These are phyloP conservation scores for Penicillium soppii DNA, from an alignment of 495 filamentous ascomycete species.

Conservation along the genomic window DNA sequence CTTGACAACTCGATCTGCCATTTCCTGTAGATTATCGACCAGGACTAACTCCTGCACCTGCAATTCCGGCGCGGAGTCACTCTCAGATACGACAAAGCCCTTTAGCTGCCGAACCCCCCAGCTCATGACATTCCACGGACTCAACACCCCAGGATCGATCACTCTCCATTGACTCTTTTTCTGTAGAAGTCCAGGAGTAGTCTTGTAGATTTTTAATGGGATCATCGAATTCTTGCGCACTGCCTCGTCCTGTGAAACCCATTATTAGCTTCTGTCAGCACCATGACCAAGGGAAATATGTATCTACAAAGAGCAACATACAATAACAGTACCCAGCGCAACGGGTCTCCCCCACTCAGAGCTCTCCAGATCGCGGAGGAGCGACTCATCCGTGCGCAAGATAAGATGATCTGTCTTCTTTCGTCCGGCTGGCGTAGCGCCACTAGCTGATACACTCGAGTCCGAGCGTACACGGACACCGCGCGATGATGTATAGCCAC, in stretches of 20 bases:
- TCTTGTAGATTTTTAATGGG: constrained; percentile 59
- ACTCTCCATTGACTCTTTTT: constrained; percentile 55
- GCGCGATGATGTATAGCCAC: constrained; percentile 60
- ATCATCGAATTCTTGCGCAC: constrained; percentile 66
- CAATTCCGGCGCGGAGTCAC: constrained; percentile 28
- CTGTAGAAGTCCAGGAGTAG: constrained; percentile 53
- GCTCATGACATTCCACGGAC: constrained; percentile 62
- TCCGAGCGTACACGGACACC: constrained; percentile 25
- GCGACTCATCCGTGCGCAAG: constrained; percentile 64
- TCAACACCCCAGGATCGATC: constrained; percentile 45
- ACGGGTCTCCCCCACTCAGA: constrained; percentile 80
- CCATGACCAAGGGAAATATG: not conserved
- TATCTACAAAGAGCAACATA: constrained; percentile 23
- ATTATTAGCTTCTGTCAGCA: not conserved
- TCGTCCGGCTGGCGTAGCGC: not conserved
- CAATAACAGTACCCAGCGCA: constrained; percentile 76
- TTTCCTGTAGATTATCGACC: constrained; percentile 52
- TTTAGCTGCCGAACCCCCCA: constrained; percentile 78
- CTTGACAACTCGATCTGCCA: constrained; percentile 44
- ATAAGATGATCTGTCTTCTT: constrained; percentile 52
- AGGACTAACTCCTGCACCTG: constrained; percentile 49
- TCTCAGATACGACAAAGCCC: constrained; percentile 49
- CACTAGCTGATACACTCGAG: constrained; percentile 8
- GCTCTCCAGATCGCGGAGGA: constrained; percentile 69
- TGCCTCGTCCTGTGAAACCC: constrained; percentile 58